phyloP scores from a whole-genome alignment of 140 eudicot species.

The Bidens hawaiensis region DNA sequence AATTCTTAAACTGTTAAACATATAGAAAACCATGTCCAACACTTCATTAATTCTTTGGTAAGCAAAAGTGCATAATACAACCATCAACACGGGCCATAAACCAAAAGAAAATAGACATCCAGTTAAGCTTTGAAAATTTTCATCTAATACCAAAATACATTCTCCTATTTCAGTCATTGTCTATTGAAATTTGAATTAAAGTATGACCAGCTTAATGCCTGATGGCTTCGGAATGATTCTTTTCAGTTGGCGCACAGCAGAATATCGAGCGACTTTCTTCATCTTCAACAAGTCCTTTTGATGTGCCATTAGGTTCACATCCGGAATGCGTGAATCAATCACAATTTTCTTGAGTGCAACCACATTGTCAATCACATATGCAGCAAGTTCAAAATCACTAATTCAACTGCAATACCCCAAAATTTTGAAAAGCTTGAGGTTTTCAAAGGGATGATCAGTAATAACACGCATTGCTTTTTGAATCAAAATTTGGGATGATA shows the following conservation, averaged over 20 bases:
- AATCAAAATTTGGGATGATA: too few species aligned
- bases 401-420: slow-evolving; percentile 34
- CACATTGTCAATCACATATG: slow-evolving; percentile 22
- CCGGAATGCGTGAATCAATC: slow-evolving; percentile 24
- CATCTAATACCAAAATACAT: neutral
- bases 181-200: slow-evolving; percentile 14
- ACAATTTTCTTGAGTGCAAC: slow-evolving; percentile 20
- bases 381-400: slow-evolving; percentile 34
- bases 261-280: slow-evolving; percentile 22
- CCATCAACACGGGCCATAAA: too few species aligned
- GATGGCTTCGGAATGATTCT: neutral
- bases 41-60: too few species aligned
- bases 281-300: neutral
- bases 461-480: slow-evolving; percentile 22
- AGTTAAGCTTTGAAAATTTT: too few species aligned
- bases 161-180: neutral
- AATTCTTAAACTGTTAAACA: too few species aligned
- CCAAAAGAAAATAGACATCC: too few species aligned
- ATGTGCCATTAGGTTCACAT: neutral
- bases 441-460: slow-evolving; percentile 8
- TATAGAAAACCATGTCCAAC: too few species aligned
- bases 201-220: slow-evolving; percentile 27
- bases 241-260: slow-evolving; percentile 24
- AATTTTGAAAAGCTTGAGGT: slow-evolving; percentile 29
- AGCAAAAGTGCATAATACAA: too few species aligned